A percentile compares a stretch with the other conserved stretches of the same genome.
phyloP scores from a whole-genome alignment of 169 alveolate species.

The Eimeria sp. region DNA sequence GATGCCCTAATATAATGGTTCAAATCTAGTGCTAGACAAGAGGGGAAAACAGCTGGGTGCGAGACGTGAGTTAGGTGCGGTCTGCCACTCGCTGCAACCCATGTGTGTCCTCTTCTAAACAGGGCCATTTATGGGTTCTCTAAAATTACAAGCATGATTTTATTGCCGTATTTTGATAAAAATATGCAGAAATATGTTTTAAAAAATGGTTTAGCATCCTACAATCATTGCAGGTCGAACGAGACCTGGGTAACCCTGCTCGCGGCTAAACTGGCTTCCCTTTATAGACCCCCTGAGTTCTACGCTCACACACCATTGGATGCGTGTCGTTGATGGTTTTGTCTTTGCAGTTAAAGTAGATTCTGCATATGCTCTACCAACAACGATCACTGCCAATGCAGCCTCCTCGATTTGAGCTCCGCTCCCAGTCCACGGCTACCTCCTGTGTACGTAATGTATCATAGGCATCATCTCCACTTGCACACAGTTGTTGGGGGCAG shows the following conservation, averaged over 20 bases:
- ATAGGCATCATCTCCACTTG: not conserved
- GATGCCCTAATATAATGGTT: not conserved
- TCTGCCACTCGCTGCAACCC: not conserved
- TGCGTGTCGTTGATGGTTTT: not conserved
- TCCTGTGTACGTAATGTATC: not conserved
- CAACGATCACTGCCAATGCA: slow-evolving; percentile 2
- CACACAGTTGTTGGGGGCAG: not conserved
- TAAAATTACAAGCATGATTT: not conserved
- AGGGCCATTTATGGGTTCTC: not conserved
- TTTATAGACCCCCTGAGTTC: not conserved
- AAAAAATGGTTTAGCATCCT: not conserved
- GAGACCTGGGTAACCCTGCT: not conserved
- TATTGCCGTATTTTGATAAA: not conserved
- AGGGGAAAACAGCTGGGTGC: not conserved
- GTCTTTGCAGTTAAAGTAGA: not conserved
- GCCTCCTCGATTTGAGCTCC: not conserved
- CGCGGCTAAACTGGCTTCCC: slow-evolving; percentile 19
- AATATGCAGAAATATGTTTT: not conserved
- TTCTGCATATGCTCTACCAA: not conserved
- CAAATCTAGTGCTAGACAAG: not conserved
- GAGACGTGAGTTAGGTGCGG: slow-evolving; percentile 46
- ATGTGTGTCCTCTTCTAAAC: not conserved
- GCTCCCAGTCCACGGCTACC: not conserved
- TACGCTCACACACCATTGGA: not conserved
- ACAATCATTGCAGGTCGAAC: not conserved